Conservation (phyloP, 352 stramenopile species). For the Pythium phragmiticola region DNA sequence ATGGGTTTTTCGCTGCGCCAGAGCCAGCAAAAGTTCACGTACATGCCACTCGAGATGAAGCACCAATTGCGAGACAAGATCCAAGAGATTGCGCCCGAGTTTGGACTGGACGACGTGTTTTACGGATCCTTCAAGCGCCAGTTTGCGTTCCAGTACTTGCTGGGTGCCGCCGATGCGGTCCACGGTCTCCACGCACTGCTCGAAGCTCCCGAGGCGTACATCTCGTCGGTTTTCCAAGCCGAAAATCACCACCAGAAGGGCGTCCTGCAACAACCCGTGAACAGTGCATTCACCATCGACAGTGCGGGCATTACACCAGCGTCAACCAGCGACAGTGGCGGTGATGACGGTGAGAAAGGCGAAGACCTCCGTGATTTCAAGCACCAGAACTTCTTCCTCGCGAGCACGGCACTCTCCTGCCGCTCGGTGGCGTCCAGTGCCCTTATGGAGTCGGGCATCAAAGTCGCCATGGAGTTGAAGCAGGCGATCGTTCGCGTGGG, state of each 20-base stretch:
- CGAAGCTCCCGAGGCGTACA: conserved; percentile 81
- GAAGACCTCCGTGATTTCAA: conserved; percentile 54
- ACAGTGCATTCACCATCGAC: conserved; percentile 44
- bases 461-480: conserved; percentile 95
- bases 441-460: conserved; percentile 92
- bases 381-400: conserved; percentile 81
- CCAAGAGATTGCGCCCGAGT: conserved; percentile 91
- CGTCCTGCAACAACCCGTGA: conserved; percentile 38
- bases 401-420: conserved; percentile 68
- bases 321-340: conserved; percentile 26
- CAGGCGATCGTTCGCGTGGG: conserved; percentile 92
- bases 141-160: conserved; percentile 94
- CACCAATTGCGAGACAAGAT: conserved; percentile 92
- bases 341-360: conserved; percentile 23
- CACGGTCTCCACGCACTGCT: conserved; percentile 94
- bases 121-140: conserved; percentile 95
- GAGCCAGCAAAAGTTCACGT: conserved; percentile 95
- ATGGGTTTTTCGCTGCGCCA: conserved; percentile 97
- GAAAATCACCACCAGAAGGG: conserved; percentile 52
- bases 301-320: conserved; percentile 29
- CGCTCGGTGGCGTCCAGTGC: conserved; percentile 64
- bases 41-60: conserved; percentile 94
- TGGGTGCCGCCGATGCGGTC: conserved; percentile 94
- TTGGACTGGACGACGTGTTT: conserved; percentile 94
- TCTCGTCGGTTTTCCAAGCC: conserved; percentile 58